Evolutionary conservation across 345 rosid genomes (phyloP), one percentile per base, ranked within the genome.

Genomic region (Passiflora organensis): DNA sequence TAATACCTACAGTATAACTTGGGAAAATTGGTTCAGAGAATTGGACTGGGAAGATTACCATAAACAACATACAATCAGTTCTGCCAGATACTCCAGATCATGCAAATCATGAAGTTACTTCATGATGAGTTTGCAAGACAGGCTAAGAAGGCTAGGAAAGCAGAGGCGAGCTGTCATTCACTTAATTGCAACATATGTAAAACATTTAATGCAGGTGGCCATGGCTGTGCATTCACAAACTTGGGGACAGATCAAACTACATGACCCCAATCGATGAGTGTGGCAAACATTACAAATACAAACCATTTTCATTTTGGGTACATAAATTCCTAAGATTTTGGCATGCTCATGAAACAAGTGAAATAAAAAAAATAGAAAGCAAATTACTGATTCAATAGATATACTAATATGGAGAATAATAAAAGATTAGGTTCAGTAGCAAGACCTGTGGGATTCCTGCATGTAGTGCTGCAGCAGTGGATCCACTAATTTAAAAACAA

Each of bases 381-480:
- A 34, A 39, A 53, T 34, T 6, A 19, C 16, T 54, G 1, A 17
- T 15, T 28, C 19, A 34, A 4, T 17, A 43, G 32, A 47, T 60
- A 20, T 54, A 72, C 20, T 56, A 32, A 6, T 37, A 48, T 48
- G 32, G 25, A 64, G 14, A 3, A n/a, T n/a, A n/a, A n/a, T n/a
- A n/a, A 32, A 56, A 19, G 38, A 37, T 39, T 32, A 28, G 23
- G 48, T 32, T 43, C 9, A 43, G 11, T 42, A 71, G 74, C n/a
- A n/a, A 39, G 58, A 87, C 97, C 96, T 90, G 94, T 2, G 94
- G 89, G 56, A 82, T 79, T 63, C 95, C 96, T 18, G 81, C 85
- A 46, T 74, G 66, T 36, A 91, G 80, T 32, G 96, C 97, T 17
- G 97, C 94, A 32, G 96, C 89, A 23, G 88, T 82, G 43, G 97